Evolutionary conservation across 352 stramenopile species (phyloP).

Genomic region (Globisporangium mamillatum): DNA sequence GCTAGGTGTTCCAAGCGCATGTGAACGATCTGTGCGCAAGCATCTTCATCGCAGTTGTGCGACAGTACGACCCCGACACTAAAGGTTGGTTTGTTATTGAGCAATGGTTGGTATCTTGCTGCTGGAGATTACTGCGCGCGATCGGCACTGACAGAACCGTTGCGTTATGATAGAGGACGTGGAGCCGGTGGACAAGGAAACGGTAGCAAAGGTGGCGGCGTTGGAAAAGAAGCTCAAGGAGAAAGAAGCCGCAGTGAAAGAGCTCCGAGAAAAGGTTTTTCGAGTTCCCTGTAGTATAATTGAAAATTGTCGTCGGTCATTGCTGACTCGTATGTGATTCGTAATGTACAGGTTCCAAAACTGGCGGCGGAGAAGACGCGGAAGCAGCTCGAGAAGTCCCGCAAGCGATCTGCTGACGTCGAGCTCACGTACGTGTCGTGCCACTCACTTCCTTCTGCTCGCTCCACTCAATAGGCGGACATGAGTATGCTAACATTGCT

Average conservation of each 20-base stretch:
- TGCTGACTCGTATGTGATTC: not conserved
- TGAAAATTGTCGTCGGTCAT: too few relatives aligned
- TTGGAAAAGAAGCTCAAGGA: conserved; percentile 50
- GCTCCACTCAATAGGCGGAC: not conserved
- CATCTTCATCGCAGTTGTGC: conserved; percentile 58
- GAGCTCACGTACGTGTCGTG: conserved; percentile 32
- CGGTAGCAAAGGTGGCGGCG: conserved; percentile 36
- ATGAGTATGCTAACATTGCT: not conserved
- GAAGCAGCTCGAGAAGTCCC: conserved; percentile 43
- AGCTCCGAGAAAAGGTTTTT: conserved; percentile 51
- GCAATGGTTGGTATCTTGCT: not conserved
- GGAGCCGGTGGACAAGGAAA: conserved; percentile 49
- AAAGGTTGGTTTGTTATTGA: conserved; percentile 44
- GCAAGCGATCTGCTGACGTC: conserved; percentile 56
- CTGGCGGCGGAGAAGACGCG: conserved; percentile 52
- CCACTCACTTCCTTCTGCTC: not conserved
- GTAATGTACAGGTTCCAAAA: conserved; percentile 35
- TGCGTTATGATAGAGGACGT: conserved; percentile 43
- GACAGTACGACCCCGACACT: conserved; percentile 67
- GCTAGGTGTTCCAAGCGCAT: conserved; percentile 65
- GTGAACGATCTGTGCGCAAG: conserved; percentile 74
- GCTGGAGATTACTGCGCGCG: not conserved
- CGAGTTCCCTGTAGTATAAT: not conserved
- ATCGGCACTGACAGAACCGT: not conserved
- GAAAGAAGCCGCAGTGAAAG: conserved; percentile 50